phyloP scores from a whole-genome alignment of 805 yeast species.

The Hanseniaspora vineae region DNA sequence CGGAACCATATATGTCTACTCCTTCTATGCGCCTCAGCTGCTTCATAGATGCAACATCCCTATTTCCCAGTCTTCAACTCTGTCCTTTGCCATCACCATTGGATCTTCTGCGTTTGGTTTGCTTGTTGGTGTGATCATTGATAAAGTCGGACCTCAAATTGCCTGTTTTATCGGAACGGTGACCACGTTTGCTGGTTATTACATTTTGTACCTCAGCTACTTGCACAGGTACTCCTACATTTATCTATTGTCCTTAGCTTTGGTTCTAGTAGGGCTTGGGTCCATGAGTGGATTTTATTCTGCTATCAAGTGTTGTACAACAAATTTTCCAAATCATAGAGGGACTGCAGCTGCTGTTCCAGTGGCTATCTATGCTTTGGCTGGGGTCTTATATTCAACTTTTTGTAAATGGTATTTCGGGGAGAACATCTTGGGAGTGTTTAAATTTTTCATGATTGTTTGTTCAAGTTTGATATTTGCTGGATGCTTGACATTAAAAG shows the following conservation, averaged over 20 bases:
- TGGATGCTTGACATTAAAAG: conserved; percentile 22
- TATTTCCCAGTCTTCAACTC: conserved; percentile 47
- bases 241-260: conserved; percentile 32
- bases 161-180: conserved; percentile 45
- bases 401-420: conserved; percentile 40
- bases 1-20: conserved; percentile 66
- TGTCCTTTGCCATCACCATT: conserved; percentile 47
- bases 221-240: conserved; percentile 27
- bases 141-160: conserved; percentile 40
- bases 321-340: conserved; percentile 58
- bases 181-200: conserved; percentile 42
- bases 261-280: conserved; percentile 49
- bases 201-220: conserved; percentile 36
- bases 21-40: conserved; percentile 66
- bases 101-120: conserved; percentile 63
- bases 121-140: conserved; percentile 59
- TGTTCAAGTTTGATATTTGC: conserved; percentile 27
- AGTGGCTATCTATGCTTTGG: conserved; percentile 55
- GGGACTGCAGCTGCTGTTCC: conserved; percentile 63
- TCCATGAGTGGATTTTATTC: conserved; percentile 49
- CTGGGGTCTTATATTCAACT: conserved; percentile 53
- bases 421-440: conserved; percentile 40
- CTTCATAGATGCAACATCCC: conserved; percentile 42
- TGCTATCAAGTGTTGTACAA: conserved; percentile 32
- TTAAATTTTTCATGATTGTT: conserved; percentile 40